Base-by-base conservation (phyloP, 139 green algal genomes). In the Trebouxia sp. region DNA sequence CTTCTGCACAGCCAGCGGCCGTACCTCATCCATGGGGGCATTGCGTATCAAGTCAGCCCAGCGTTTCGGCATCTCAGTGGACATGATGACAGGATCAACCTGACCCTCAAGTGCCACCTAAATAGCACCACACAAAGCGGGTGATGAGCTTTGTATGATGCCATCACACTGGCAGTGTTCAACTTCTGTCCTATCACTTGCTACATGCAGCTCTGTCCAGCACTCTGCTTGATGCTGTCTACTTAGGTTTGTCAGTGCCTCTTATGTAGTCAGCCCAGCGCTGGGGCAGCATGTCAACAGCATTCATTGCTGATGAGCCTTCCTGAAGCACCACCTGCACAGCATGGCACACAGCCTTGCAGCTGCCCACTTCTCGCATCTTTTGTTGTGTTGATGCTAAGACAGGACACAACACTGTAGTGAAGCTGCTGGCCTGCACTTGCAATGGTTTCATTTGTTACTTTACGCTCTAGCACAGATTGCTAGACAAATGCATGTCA, bases 31-130 rank as follows among this genome's bases (percentile, higher is more conserved):
- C 38, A 92, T 86, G 50, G 91, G 88, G 7, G 82, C 87, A 78
- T 92, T 94, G 37, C 94, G 89, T 55, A 98, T 93, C 84, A 97
- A 98, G 66, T 94, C 86, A 11, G 89, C 85, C 94, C 94, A 98
- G 65, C 93, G 84, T n/a, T 83, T 79, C 0, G 94, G 93, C 92
- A 98, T 90, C 30, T 96, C 83, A 79, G 95, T 92, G 20, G 94
- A 91, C 56, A 98, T 84, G 0, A 90, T 84, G 3, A 96, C 88
- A 6, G 90, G 82, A 43, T 97, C 90, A 9, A 83, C 82, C 12
- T 83, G 67, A 5, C 74, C 47, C 35, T 85, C 50, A 30, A 96
- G 82, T 38, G 89, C 85, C 53, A 92, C 87, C 86, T 95, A 82
- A 0, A 94, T 80, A 7, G 83, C 75, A 41, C 79, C 83, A 72